Base-by-base conservation (phyloP, 768 basidiomycete genomes). In the Lactarius deliciosus region DNA sequence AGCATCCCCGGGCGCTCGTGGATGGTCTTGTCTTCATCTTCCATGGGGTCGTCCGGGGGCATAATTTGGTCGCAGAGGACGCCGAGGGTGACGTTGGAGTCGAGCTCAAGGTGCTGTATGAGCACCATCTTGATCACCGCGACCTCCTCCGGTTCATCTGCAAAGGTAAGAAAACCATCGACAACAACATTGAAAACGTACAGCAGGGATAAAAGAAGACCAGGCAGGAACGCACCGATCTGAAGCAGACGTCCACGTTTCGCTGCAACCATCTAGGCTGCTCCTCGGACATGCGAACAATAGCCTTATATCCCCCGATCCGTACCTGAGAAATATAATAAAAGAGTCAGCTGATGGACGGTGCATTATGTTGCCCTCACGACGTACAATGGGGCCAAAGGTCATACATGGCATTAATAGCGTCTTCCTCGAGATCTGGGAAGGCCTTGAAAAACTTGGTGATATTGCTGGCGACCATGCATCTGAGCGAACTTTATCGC, bases 171-270 rank as follows among this genome's bases (percentile, higher is more conserved):
- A 34, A 34, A 9, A 34, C 34, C 34, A 3, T 11, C 10, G 13
- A 11, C 10, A 13, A 38, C n/a, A 4, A 34, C 40, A 40, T 57
- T 41, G 0, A 60, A 36, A 20, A 47, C 16, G 22, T 22, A 5
- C 8, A 6, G 22, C 34, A 10, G 13, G 18, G 32, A 34, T 0
- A 34, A 10, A 34, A 34, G 34, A 34, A 34, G 34, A 34, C 5
- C 5, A 40, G 36, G 25, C 4, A n/a, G 45, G 34, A 22, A 62
- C 87, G 74, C 73, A 90, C 89, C 89, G 70, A 86, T 88, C 74
- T 90, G 90, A 13, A 91, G 79, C 20, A 91, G 2, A 91, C 90
- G 75, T 91, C 89, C 5, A 86, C 84, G 73, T 91, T 91, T 69
- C 89, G 77, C 74, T 85, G 86, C 60, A 90, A 80, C 83, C 83